Base-by-base conservation (phyloP, 345 rosid genomes). In the Iberis pinnata region DNA sequence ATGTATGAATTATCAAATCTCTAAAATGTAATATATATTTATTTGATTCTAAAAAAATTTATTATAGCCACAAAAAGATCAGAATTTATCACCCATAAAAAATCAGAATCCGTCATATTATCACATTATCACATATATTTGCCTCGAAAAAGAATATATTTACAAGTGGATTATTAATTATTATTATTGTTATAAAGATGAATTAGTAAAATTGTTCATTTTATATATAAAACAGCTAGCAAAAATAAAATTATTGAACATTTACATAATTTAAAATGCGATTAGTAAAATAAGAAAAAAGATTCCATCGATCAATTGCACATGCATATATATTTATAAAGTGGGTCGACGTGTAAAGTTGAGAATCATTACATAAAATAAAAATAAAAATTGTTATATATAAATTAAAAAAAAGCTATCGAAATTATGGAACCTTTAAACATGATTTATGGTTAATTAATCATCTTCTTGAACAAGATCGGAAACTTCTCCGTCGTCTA, bases 301-400 rank as follows among this genome's bases (percentile, higher is more conserved):
- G 65, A 66, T 51, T 51, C 57, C 59, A 57, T 43, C 18, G 8
- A 66, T 20, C 32, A 47, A 57, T 33, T 33, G 57, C 70, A 65
- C 58, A 65, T 57, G 64, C 35, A 56, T 43, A 57, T 65, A 57
- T 35, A 49, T 58, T 47, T 32, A 49, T 49, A 65, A 44, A 65
- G 64, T 49, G 70, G 70, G 53, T 50, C 40, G 47, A 57, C 70
- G 64, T 57, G 58, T 65, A 65, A 65, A 65, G 64, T 57, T 15
- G 58, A 57, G 36, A 65, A 49, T 49, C 56, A 50, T 65, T 57
- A 57, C 59, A 57, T 40, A 26, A 49, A 29, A 60, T n/a, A 18
- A 18, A 27, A 58, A 43, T 50, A 15, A 50, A 50, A n/a, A n/a
- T n/a, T n/a, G n/a, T n/a, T n/a, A n/a, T n/a, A n/a, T n/a, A 57